Base-by-base conservation (phyloP, 306 rosid species). In the Erythrophleum fordii region DNA sequence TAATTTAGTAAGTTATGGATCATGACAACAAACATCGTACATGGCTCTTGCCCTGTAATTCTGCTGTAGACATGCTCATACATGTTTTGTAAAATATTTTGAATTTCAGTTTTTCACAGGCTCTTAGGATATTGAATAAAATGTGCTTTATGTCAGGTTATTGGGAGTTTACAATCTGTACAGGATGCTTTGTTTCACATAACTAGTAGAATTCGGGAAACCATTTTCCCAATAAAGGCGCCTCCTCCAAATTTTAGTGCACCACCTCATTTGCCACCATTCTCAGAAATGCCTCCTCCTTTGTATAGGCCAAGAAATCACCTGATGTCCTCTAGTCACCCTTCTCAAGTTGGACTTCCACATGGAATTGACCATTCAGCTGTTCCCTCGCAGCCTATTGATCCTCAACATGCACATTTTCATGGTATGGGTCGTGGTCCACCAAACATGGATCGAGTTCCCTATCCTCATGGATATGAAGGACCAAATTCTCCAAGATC, bases 131-230 rank as follows among this genome's bases (percentile, higher is more conserved):
- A 26, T 72, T 81, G 72, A 77, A 49, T 44, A 37, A 77, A 25
- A 62, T 77, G 51, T 80, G 83, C 67, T 83, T 39, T 70, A 41
- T 81, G 62, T 48, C 85, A 93, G 98, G 93, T 93, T 76, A 85
- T 81, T 60, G 98, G 98, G 73, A 88, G 73, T 82, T 23, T 88
- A 69, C 95, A 88, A 71, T 89, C 90, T 72, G 98, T 93, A 46
- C 98, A 90, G 86, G 98, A 92, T 77, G 98, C 98, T 39, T 85
- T 93, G 83, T 93, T 87, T 90, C 98, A 91, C 72, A 87, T 93
- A 83, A 93, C 97, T 68, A 60, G 92, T 77, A 87, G 97, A 62
- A 87, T 93, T 49, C 89, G 98, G 66, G 98, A 93, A 85, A 87
- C 92, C 73, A 89, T 91, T 77, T 88, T 91, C 85, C 93, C 95